Evolutionary conservation across 257 asterid genomes (phyloP), one percentile per base, ranked within the genome.

Genomic region (Misopates orontium): DNA sequence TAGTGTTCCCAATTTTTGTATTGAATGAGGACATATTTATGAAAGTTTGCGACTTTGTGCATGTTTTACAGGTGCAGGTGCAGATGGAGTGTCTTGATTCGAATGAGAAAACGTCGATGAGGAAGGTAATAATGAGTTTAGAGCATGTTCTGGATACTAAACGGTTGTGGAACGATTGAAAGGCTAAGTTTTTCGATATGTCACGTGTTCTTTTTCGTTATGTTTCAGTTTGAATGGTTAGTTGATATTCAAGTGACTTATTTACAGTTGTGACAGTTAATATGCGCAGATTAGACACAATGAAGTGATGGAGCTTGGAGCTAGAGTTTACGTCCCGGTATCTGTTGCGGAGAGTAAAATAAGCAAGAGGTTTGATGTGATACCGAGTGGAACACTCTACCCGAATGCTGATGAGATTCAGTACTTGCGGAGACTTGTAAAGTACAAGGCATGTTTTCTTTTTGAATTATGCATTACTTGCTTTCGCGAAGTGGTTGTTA

Each of bases 331-430:
- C 58, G 89, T 82, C 49, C 95, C 99, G 20, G 85, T 87, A 65
- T 77, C 96, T 44, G 70, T 86, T 71, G 96, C 89, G 64, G 96
- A 90, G 78, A 56, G 83, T 78, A 87, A 65, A 70, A 71, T 90
- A 45, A 83, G 89, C 50, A 90, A 82, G 86, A 89, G 97, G 79
- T 90, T 84, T 74, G 94, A 84, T 73, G 86, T 88, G 57, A 90
- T 87, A 73, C 97, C 99, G 8, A 82, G 87, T 64, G 97, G 90
- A 67, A 90, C 96, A 48, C 67, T 80, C 40, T 77, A 84, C 67
- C 99, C 97, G 54, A 93, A 93, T 86, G 97, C 97, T 20, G 99
- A 93, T 70, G 99, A 93, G 84, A 93, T 93, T 59, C 80, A 80
- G 50, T 93, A 93, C 82, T 66, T 93, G 69, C 87, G 62, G 73